These are phyloP conservation scores for Trypanosoma melophagium DNA, from an alignment of 208 protist species.

Conservation along the genomic window DNA sequence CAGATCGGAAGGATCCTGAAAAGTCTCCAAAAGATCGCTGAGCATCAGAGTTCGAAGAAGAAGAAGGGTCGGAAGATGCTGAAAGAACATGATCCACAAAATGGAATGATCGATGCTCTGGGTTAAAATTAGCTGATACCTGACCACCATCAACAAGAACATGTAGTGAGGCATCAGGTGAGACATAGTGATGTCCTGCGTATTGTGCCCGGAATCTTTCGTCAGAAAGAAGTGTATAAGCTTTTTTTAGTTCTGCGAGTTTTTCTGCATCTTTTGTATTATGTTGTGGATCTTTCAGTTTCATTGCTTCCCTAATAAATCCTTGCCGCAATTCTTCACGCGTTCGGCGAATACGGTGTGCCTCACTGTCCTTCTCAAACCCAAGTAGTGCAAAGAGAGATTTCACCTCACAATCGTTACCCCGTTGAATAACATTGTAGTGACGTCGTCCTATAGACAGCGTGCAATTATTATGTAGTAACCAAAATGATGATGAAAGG, in stretches of 20 bases:
- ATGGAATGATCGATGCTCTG: constrained; percentile 67
- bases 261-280: constrained; percentile 40
- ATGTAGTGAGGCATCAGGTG: constrained; percentile 78
- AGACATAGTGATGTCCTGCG: constrained; percentile 57
- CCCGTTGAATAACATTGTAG: constrained; percentile 65
- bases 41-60: not conserved
- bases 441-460: not conserved
- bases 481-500: no score
- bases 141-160: constrained; percentile 72
- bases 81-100: constrained; percentile 67
- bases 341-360: constrained; percentile 53
- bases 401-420: constrained; percentile 59
- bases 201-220: constrained; percentile 63
- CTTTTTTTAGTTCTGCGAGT: constrained; percentile 52
- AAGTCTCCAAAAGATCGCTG: constrained; percentile 49
- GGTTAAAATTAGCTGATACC: constrained; percentile 78
- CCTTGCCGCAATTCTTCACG: constrained; percentile 63
- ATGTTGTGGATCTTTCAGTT: constrained; percentile 56
- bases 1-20: constrained; percentile 39
- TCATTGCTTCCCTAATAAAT: constrained; percentile 59
- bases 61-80: constrained; percentile 7
- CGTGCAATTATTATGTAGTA: no score
- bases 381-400: constrained; percentile 71
- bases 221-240: constrained; percentile 59
- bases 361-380: constrained; percentile 60